Percentiles rank a stretch among this genome's conserved stretches.
Conservation (phyloP, 768 basidiomycete genomes). For the Lyophyllum atratum region DNA sequence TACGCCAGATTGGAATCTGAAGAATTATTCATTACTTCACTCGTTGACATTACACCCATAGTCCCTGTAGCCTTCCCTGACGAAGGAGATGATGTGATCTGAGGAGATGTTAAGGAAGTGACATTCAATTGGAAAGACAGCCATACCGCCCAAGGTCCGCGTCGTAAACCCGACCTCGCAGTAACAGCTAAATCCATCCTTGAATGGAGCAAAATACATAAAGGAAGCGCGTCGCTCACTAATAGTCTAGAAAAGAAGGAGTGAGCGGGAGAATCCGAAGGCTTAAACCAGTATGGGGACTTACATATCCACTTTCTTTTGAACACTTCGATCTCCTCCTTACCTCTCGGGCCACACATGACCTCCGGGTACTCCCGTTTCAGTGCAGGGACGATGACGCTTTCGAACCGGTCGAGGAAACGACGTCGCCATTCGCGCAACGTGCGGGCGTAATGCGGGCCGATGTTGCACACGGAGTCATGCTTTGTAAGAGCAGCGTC, state of each 20-base stretch:
- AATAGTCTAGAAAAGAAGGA: conserved; percentile 38
- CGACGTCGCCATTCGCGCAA: conserved; percentile 73
- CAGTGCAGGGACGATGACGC: conserved; percentile 59
- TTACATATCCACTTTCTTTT: conserved; percentile 73
- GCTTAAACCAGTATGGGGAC: conserved; percentile 17
- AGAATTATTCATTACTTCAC: no score
- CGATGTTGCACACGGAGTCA: conserved; percentile 74
- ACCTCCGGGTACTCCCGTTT: conserved; percentile 60
- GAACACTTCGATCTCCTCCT: conserved; percentile 70
- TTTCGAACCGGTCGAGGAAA: conserved; percentile 60
- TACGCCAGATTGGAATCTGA: neutral
- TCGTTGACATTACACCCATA: conserved; percentile 54
- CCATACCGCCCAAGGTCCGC: conserved; percentile 60
- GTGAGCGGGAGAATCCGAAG: conserved; percentile 12
- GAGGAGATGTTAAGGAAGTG: neutral
- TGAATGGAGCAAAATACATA: neutral
- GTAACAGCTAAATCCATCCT: conserved; percentile 47
- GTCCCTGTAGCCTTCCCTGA: conserved; percentile 61
- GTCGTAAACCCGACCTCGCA: conserved; percentile 77
- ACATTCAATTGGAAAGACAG: neutral
- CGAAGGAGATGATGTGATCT: conserved; percentile 69
- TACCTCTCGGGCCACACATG: conserved; percentile 43
- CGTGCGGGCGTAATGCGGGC: conserved; percentile 78
- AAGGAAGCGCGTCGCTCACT: conserved; percentile 31
- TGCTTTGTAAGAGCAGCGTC: conserved; percentile 53